Evolutionary conservation across 371 early-diverging fungal genomes (phyloP).

Genomic region (Zopfochytrium polystomum): DNA sequence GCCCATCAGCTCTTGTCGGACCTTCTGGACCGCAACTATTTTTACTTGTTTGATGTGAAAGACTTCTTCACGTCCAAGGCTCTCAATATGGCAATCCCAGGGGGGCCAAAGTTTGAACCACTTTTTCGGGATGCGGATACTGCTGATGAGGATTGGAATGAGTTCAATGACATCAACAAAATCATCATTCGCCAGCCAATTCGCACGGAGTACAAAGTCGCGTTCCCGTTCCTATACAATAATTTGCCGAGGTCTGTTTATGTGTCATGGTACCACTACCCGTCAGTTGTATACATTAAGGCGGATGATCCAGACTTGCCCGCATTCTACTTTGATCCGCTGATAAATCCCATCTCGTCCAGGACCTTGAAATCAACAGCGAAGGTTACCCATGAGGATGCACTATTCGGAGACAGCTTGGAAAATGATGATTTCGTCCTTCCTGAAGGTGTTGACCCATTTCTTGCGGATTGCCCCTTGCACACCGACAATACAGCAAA

Average conservation of each 20-base stretch:
- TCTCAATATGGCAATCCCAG: constrained; percentile 97
- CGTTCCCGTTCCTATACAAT: constrained; percentile 97
- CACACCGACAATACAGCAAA: constrained; percentile 89
- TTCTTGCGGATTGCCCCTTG: constrained; percentile 73
- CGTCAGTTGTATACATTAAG: constrained; percentile 82
- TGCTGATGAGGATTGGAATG: constrained; percentile 99
- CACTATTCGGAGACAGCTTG: constrained; percentile 78
- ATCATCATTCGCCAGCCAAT: constrained; percentile 97
- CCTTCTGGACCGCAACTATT: constrained; percentile 91
- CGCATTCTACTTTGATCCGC: constrained; percentile 95
- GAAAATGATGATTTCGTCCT: constrained; percentile 67
- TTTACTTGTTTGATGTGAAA: constrained; percentile 91
- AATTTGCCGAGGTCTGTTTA: constrained; percentile 90
- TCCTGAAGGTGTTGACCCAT: constrained; percentile 76
- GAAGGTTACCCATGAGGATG: constrained; percentile 72
- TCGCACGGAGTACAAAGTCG: constrained; percentile 97
- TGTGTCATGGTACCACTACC: constrained; percentile 91
- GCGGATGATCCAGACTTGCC: constrained; percentile 94
- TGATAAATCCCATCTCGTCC: constrained; percentile 93
- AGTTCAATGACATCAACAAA: constrained; percentile 99
- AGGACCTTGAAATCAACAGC: constrained; percentile 60
- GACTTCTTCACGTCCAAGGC: constrained; percentile 97
- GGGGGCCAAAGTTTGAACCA: constrained; percentile 98
- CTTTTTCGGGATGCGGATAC: constrained; percentile 91
- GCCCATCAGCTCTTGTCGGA: constrained; percentile 93